Conservation (phyloP, 1,284 basidiomycete species). For the Ustanciosporium gigantosporum region DNA sequence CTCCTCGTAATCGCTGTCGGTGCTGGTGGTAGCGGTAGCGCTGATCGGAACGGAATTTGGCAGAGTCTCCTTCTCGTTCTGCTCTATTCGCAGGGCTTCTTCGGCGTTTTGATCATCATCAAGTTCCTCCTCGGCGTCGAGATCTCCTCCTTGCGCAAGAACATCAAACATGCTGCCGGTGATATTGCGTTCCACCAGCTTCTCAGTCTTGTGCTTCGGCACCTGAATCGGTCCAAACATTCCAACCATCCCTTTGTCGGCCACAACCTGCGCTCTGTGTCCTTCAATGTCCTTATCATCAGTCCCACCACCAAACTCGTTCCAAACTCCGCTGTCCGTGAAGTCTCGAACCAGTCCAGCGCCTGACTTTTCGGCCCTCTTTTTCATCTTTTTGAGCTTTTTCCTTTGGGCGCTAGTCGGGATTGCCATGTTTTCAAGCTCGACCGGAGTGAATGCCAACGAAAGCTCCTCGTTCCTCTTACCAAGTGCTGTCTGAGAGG, state of each 20-base stretch:
- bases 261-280: not conserved
- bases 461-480: conserved; percentile 15
- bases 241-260: conserved; percentile 4
- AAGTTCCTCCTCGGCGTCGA: conserved; percentile 4
- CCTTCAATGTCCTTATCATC: not conserved
- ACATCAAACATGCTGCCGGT: conserved; percentile 40
- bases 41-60: too few species aligned
- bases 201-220: not conserved
- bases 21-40: too few species aligned
- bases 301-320: not conserved
- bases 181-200: not conserved
- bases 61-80: too few species aligned
- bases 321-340: not conserved
- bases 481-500: not conserved
- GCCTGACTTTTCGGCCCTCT: conserved; percentile 20
- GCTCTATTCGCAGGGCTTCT: too few species aligned
- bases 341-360: conserved; percentile 29
- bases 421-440: conserved; percentile 23
- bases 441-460: conserved; percentile 18
- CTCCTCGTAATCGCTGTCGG: too few species aligned
- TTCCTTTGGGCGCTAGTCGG: conserved; percentile 4
- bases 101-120: too few species aligned
- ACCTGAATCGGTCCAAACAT: conserved; percentile 18
- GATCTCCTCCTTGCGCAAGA: conserved; percentile 11
- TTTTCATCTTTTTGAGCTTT: conserved; percentile 42